Evolutionary conservation across 129 eudicot genomes (phyloP).

Genomic region (Flaveria sonorensis): DNA sequence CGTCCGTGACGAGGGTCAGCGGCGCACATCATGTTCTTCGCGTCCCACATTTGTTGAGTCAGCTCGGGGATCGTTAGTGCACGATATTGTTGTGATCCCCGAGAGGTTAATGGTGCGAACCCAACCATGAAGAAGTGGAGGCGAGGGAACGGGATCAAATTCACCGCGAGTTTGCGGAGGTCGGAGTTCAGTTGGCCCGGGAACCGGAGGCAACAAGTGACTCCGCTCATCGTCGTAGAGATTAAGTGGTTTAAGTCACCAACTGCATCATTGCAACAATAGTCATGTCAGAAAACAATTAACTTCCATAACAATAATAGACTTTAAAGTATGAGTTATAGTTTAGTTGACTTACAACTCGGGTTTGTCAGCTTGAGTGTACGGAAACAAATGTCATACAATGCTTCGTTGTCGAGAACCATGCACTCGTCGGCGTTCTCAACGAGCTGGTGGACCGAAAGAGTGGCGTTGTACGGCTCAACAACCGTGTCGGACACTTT

Average conservation of each 20-base stretch:
- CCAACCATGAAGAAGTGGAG: conserved; percentile 89
- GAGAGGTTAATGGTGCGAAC: conserved; percentile 70
- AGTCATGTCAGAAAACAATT: not conserved
- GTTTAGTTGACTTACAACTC: conserved; percentile 60
- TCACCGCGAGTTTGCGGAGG: conserved; percentile 81
- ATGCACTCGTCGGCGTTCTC: conserved; percentile 92
- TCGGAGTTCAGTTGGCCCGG: conserved; percentile 87
- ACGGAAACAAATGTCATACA: conserved; percentile 83
- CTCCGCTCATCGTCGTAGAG: conserved; percentile 80
- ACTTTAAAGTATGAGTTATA: not conserved
- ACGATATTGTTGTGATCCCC: conserved; percentile 65
- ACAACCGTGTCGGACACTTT: conserved; percentile 89
- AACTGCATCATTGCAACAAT: conserved; percentile 52
- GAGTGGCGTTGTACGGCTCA: conserved; percentile 88
- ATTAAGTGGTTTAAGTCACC: conserved; percentile 86
- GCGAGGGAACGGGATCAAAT: conserved; percentile 82
- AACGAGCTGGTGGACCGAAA: conserved; percentile 81
- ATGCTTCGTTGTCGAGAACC: conserved; percentile 82
- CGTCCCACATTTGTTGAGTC: conserved; percentile 78
- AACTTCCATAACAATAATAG: not conserved
- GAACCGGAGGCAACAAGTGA: conserved; percentile 80
- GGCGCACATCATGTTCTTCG: conserved; percentile 79
- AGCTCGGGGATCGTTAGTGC: conserved; percentile 70
- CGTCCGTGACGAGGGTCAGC: conserved; percentile 77
- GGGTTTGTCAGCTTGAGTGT: conserved; percentile 88